Evolutionary conservation across 2,329 filamentous ascomycete genomes (phyloP).

Genomic region (Monilinia fructigena): DNA sequence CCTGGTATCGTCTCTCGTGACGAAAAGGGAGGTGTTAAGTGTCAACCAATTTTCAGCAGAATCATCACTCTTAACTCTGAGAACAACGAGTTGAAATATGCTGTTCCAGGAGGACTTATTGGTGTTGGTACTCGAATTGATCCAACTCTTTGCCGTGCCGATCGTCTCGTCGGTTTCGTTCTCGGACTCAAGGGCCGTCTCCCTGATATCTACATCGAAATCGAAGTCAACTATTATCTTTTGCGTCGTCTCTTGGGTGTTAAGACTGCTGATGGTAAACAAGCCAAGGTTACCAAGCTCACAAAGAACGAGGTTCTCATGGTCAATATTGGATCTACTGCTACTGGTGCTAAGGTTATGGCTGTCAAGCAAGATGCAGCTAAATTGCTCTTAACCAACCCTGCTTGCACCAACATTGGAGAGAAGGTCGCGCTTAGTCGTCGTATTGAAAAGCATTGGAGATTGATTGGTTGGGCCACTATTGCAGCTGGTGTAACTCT

Average conservation of each 20-base stretch:
- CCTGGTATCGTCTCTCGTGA: conserved; percentile 98
- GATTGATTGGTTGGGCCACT: conserved; percentile 87
- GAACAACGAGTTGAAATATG: conserved; percentile 97
- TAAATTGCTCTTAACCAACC: conserved; percentile 87
- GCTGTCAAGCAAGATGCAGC: conserved; percentile 97
- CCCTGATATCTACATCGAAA: conserved; percentile 95
- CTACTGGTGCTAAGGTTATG: conserved; percentile 94
- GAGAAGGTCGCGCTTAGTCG: conserved; percentile 96
- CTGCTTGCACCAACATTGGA: conserved; percentile 93
- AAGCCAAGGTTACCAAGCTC: conserved; percentile 98
- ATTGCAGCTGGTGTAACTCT: conserved; percentile 40
- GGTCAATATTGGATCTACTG: conserved; percentile 98
- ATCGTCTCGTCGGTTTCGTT: conserved; percentile 97
- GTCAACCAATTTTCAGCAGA: conserved; percentile 94
- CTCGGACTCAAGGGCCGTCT: conserved; percentile 90
- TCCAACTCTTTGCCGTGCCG: conserved; percentile 95
- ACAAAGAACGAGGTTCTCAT: conserved; percentile 99
- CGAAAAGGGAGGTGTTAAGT: conserved; percentile 88
- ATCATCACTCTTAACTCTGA: conserved; percentile 96
- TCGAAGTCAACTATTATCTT: conserved; percentile 99
- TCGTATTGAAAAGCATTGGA: conserved; percentile 99
- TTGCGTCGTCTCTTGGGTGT: conserved; percentile 92
- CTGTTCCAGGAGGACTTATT: conserved; percentile 94
- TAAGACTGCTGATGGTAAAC: conserved; percentile 96
- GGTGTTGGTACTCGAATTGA: conserved; percentile 98